These are phyloP conservation scores for Suhomyces guaymorum DNA, from an alignment of 1,139 yeast species.

Conservation along the genomic window DNA sequence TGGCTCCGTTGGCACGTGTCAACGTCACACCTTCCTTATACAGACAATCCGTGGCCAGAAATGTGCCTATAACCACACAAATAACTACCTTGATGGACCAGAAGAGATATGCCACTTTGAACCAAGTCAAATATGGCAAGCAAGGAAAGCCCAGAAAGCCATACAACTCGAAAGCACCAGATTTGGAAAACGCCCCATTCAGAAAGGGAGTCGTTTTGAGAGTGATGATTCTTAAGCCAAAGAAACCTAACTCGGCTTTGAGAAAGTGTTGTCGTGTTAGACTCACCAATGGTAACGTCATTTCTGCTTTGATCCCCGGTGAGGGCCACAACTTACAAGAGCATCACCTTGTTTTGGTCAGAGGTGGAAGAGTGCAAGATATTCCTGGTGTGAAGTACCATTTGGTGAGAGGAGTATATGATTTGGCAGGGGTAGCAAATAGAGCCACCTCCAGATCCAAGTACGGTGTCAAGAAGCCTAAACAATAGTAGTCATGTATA, in stretches of 20 bases:
- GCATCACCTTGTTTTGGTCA: constrained; percentile 90
- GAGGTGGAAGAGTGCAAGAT: constrained; percentile 98
- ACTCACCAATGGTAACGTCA: constrained; percentile 82
- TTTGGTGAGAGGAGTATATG: constrained; percentile 90
- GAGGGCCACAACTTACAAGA: constrained; percentile 99
- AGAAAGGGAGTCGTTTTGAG: constrained; percentile 92
- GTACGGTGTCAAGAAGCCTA: constrained; percentile 92
- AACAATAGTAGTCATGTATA: constrained; percentile 30
- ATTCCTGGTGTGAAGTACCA: constrained; percentile 97
- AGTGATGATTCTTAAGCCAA: constrained; percentile 93
- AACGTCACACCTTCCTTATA: constrained; percentile 10
- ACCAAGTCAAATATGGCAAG: constrained; percentile 70
- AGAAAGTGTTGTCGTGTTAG: constrained; percentile 96
- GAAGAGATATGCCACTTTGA: constrained; percentile 63
- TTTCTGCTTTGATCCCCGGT: constrained; percentile 95
- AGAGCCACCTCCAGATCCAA: constrained; percentile 87
- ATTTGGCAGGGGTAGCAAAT: constrained; percentile 93
- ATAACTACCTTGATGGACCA: constrained; percentile 28
- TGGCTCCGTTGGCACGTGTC: constrained; percentile 1
- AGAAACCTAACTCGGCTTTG: constrained; percentile 97
- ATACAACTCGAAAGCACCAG: constrained; percentile 65
- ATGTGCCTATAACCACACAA: constrained; percentile 12
- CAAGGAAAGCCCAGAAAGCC: constrained; percentile 55
- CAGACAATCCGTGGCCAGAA: constrained; percentile 10
- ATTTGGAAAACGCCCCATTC: constrained; percentile 77